Evolutionary conservation across 352 stramenopile species (phyloP).

Genomic region (Phytophthora constricta): DNA sequence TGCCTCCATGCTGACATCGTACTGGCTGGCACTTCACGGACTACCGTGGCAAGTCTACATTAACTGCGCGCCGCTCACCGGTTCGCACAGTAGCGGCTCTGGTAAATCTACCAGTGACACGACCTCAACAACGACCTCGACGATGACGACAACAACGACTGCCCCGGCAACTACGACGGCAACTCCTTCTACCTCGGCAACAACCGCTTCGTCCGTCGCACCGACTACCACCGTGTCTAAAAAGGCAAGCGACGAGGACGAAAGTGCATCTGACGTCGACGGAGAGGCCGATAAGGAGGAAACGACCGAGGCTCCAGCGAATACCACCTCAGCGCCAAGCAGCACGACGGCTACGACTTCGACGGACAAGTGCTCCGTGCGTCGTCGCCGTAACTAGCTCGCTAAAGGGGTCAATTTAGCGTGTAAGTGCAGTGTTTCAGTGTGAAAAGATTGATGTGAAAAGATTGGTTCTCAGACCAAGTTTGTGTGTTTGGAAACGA

Average conservation of each 20-base stretch:
- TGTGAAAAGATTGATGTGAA: too few species aligned
- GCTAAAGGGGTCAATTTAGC: too few species aligned
- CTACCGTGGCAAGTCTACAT: conserved; percentile 49
- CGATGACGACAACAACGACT: neutral
- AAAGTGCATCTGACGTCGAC: conserved; percentile 15
- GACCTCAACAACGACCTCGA: neutral
- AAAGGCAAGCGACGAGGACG: neutral
- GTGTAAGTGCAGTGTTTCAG: too few species aligned
- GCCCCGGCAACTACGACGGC: neutral
- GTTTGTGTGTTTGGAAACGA: too few species aligned
- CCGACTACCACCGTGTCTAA: conserved; percentile 10
- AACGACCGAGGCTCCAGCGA: conserved; percentile 6
- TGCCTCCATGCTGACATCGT: conserved; percentile 42
- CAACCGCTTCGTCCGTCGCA: neutral
- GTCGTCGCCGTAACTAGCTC: conserved; percentile 22
- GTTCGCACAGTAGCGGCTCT: conserved; percentile 11
- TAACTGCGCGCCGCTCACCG: conserved; percentile 27
- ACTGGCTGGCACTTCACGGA: conserved; percentile 49
- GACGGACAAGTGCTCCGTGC: conserved; percentile 16
- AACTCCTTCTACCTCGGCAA: conserved; percentile 3
- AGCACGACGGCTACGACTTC: conserved; percentile 7
- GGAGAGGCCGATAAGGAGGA: conserved; percentile 5
- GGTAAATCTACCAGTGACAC: neutral
- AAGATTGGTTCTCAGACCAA: too few species aligned
- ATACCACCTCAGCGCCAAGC: conserved; percentile 2